phyloP scores from a whole-genome alignment of 2,329 filamentous ascomycete genomes.

The Aspergillus sclerotialis region DNA sequence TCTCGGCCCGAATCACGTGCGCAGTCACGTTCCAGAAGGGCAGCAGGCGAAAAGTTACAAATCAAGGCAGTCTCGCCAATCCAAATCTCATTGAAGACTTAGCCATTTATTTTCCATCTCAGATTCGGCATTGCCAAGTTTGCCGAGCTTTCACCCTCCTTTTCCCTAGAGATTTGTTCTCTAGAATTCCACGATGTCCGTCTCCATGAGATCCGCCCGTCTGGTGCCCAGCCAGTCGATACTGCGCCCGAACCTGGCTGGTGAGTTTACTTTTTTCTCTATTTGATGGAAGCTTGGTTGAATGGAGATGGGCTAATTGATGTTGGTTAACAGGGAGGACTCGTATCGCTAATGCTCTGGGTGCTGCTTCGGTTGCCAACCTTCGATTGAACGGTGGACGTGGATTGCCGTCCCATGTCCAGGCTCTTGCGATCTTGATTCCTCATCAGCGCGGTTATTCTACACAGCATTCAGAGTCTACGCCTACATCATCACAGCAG shows the following conservation, averaged over 20 bases:
- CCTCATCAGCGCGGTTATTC: slow-evolving; percentile 45
- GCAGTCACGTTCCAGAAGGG: too few relatives aligned
- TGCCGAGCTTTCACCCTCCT: slow-evolving; percentile 13
- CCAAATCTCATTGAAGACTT: too few relatives aligned
- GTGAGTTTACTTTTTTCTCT: slow-evolving; percentile 14
- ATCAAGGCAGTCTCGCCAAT: too few relatives aligned
- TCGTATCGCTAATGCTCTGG: slow-evolving; percentile 24
- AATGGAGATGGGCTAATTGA: slow-evolving; percentile 1
- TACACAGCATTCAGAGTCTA: slow-evolving; percentile 51
- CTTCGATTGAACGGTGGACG: slow-evolving; percentile 23
- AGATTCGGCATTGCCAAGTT: too few relatives aligned
- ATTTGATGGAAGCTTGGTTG: not conserved
- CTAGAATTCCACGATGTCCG: slow-evolving; percentile 29
- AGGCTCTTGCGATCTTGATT: slow-evolving; percentile 52
- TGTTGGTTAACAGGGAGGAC: slow-evolving; percentile 20
- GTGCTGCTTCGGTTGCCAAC: slow-evolving; percentile 25
- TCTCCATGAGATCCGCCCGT: slow-evolving; percentile 32
- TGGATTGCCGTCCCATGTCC: slow-evolving; percentile 43
- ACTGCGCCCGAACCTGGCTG: slow-evolving; percentile 21
- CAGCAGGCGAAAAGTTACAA: too few relatives aligned
- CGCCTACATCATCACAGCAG: slow-evolving; percentile 33
- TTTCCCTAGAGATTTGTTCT: slow-evolving; percentile 16
- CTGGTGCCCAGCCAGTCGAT: slow-evolving; percentile 30
- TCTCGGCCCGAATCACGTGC: too few relatives aligned
- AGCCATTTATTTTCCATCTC: too few relatives aligned